Conservation (phyloP, 2,329 filamentous ascomycete species). For the Pseudogymnoascus sp. region DNA sequence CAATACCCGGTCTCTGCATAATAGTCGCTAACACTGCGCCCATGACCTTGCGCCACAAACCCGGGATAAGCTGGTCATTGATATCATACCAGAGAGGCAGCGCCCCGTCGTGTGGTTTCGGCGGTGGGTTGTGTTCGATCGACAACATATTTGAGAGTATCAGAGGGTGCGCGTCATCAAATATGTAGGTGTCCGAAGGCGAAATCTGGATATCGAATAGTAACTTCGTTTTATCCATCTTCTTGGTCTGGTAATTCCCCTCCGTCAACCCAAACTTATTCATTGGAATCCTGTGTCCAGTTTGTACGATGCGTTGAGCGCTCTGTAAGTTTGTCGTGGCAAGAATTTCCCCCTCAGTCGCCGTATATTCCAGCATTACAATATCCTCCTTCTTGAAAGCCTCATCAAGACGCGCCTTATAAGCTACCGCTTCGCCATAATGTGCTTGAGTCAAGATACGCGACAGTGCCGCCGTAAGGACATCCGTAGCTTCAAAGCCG, state of each 20-base stretch:
- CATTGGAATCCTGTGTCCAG: constrained; percentile 47
- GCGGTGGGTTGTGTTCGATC: constrained; percentile 17
- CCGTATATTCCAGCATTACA: constrained; percentile 45
- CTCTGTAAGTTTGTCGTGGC: constrained; percentile 60
- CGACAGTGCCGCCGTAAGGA: constrained; percentile 48
- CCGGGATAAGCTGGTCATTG: constrained; percentile 49
- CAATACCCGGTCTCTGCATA: constrained; percentile 54
- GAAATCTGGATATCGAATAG: constrained; percentile 55
- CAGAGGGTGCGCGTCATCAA: constrained; percentile 40
- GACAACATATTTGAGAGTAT: constrained; percentile 16
- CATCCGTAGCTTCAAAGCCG: constrained; percentile 57
- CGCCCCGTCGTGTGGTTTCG: constrained; percentile 38
- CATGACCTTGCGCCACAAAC: constrained; percentile 58
- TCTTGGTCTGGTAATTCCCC: constrained; percentile 63
- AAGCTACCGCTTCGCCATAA: constrained; percentile 49
- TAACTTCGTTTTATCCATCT: constrained; percentile 58
- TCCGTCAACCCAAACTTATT: constrained; percentile 66
- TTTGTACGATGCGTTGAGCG: constrained; percentile 47
- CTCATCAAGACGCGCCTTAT: constrained; percentile 54
- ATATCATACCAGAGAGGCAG: constrained; percentile 70
- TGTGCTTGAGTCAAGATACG: constrained; percentile 49
- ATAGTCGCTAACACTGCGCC: constrained; percentile 55
- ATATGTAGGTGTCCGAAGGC: constrained; percentile 52
- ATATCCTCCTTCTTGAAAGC: constrained; percentile 38
- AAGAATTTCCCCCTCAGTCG: constrained; percentile 59